phyloP scores from a whole-genome alignment of 306 rosid species.

The Adenanthera pavonina region DNA sequence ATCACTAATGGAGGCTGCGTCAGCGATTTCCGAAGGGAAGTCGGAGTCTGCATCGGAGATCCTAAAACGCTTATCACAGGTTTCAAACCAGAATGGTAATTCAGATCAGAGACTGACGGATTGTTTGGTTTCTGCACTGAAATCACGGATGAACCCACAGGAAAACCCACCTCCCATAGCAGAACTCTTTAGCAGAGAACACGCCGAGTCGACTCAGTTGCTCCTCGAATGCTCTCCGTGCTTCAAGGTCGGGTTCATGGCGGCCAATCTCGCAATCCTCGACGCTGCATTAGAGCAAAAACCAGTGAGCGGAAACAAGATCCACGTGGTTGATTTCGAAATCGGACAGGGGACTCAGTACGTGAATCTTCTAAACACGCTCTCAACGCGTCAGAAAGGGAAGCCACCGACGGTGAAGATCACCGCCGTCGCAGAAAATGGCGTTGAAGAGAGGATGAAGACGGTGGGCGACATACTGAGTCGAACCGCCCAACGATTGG shows the following conservation, averaged over 20 bases:
- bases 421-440: constrained; percentile 52
- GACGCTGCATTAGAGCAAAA: constrained; percentile 69
- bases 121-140: constrained; percentile 64
- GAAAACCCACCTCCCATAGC: constrained; percentile 55
- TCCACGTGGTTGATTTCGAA: constrained; percentile 83
- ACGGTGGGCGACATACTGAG: constrained; percentile 47
- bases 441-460: constrained; percentile 48
- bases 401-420: constrained; percentile 50
- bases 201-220: constrained; percentile 68
- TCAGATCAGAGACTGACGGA: constrained; percentile 58
- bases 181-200: constrained; percentile 63
- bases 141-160: constrained; percentile 51
- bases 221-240: constrained; percentile 59
- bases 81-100: constrained; percentile 40
- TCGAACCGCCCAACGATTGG: constrained; percentile 37
- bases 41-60: constrained; percentile 63
- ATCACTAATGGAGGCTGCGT: constrained; percentile 69
- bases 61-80: constrained; percentile 52
- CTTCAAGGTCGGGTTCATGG: constrained; percentile 62
- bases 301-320: constrained; percentile 32
- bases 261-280: constrained; percentile 74
- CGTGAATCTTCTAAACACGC: constrained; percentile 50
- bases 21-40: constrained; percentile 76
- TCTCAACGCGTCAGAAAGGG: constrained; percentile 44
- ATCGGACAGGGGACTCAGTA: constrained; percentile 75